Conservation (phyloP, 1,284 basidiomycete species). For the Moniliella sp. region DNA sequence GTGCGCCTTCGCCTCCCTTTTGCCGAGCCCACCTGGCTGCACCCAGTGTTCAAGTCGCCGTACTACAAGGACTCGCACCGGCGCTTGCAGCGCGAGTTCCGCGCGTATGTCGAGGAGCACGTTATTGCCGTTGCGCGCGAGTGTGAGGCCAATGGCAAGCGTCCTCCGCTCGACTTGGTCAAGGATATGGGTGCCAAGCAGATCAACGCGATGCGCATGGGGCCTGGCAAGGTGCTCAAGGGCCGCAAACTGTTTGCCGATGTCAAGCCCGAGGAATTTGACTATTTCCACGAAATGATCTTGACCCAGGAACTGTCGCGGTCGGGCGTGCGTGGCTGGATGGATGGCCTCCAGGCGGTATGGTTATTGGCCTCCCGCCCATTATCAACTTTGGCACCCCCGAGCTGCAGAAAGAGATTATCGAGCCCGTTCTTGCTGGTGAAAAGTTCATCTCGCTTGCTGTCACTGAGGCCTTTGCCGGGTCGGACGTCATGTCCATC, state of each 20-base stretch:
- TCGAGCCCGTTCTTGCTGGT: slow-evolving; percentile 58
- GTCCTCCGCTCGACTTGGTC: slow-evolving; percentile 29
- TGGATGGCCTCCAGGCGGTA: slow-evolving; percentile 35
- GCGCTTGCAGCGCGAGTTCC: slow-evolving; percentile 32
- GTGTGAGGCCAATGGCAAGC: slow-evolving; percentile 28
- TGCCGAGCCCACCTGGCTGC: slow-evolving; percentile 26
- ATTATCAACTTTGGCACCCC: slow-evolving; percentile 60
- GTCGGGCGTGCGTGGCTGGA: slow-evolving; percentile 45
- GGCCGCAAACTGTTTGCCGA: slow-evolving; percentile 61
- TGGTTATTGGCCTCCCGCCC: slow-evolving; percentile 34
- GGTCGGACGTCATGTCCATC: slow-evolving; percentile 52
- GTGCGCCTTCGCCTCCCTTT: slow-evolving; percentile 28
- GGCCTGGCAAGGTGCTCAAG: slow-evolving; percentile 55
- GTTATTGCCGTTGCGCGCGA: slow-evolving; percentile 12
- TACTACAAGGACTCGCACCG: slow-evolving; percentile 36
- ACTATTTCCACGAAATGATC: slow-evolving; percentile 60
- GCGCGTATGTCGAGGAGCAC: slow-evolving; percentile 21
- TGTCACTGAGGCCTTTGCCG: slow-evolving; percentile 72
- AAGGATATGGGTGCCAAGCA: slow-evolving; percentile 35
- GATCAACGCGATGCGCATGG: slow-evolving; percentile 67
- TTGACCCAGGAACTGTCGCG: slow-evolving; percentile 66
- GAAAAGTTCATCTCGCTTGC: slow-evolving; percentile 65
- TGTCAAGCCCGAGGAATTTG: slow-evolving; percentile 65
- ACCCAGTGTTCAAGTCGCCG: slow-evolving; percentile 23
- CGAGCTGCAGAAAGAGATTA: slow-evolving; percentile 52